A percentile compares a stretch with the other conserved stretches of the same genome.
phyloP scores from a whole-genome alignment of 768 basidiomycete species.

The Termitomyces bulborhizus region DNA sequence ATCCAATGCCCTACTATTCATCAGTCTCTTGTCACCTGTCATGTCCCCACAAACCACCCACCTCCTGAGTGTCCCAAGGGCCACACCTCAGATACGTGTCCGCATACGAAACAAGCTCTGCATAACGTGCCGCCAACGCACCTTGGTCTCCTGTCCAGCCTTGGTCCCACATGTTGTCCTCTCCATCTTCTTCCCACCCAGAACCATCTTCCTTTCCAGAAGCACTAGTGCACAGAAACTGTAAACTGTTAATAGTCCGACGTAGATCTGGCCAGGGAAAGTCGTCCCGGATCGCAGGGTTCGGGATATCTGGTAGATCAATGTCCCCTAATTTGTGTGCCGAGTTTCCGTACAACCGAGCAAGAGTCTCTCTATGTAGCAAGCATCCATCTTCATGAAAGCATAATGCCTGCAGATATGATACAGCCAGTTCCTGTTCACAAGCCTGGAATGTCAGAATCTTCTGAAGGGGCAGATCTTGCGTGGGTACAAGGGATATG shows the following conservation, averaged over 20 bases:
- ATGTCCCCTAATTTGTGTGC: conserved; percentile 21
- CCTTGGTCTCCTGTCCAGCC: background rate
- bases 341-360: conserved; percentile 35
- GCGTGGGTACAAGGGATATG: conserved; percentile 60
- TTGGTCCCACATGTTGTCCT: background rate
- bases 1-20: conserved; percentile 21
- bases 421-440: conserved; percentile 43
- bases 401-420: conserved; percentile 66
- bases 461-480: conserved; percentile 72
- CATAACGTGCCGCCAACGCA: conserved; percentile 15
- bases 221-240: conserved; percentile 39
- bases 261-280: conserved; percentile 51
- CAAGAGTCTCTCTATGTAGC: conserved; percentile 35
- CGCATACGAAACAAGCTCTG: conserved; percentile 47
- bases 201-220: background rate
- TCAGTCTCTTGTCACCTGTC: background rate
- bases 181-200: conserved; percentile 6
- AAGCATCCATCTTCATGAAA: conserved; percentile 42
- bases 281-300: conserved; percentile 10
- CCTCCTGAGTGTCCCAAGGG: conserved; percentile 31
- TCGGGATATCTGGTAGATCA: conserved; percentile 26
- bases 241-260: conserved; percentile 54
- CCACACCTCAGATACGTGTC: conserved; percentile 44
- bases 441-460: conserved; percentile 63
- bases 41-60: conserved; percentile 24